A percentile compares a stretch with the other conserved stretches of the same genome.
Conservation (phyloP, 352 stramenopile genomes). For the Phytophthora macrochlamydospora region DNA sequence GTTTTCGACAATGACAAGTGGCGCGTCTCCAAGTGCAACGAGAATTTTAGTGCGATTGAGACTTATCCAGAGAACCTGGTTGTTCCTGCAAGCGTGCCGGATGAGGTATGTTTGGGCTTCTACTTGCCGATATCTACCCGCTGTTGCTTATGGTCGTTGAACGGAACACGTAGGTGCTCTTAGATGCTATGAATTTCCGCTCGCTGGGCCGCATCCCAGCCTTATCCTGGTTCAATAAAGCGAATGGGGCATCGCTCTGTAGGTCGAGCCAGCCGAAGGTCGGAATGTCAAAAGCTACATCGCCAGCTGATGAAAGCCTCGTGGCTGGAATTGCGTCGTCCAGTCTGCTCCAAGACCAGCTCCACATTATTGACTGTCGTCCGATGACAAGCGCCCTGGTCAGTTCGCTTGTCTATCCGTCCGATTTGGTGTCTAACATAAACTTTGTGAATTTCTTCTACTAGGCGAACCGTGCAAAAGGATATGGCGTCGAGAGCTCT, state of each 20-base stretch:
- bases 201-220: slow-evolving; percentile 75
- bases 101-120: slow-evolving; percentile 54
- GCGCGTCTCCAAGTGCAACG: slow-evolving; percentile 66
- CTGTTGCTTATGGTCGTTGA: slow-evolving; percentile 11
- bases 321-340: slow-evolving; percentile 71
- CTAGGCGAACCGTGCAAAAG: slow-evolving; percentile 88
- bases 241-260: slow-evolving; percentile 69
- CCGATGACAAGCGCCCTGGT: slow-evolving; percentile 82
- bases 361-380: slow-evolving; percentile 86
- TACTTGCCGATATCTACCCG: not conserved
- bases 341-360: slow-evolving; percentile 61
- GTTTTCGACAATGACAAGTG: slow-evolving; percentile 72
- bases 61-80: slow-evolving; percentile 95
- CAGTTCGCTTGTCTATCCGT: not conserved
- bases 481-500: slow-evolving; percentile 95
- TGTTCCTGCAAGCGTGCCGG: slow-evolving; percentile 90
- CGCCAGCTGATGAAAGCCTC: slow-evolving; percentile 70
- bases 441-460: too few relatives aligned
- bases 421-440: too few relatives aligned
- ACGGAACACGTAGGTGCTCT: slow-evolving; percentile 47
- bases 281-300: slow-evolving; percentile 82
- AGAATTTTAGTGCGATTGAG: slow-evolving; percentile 83
- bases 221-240: slow-evolving; percentile 74
- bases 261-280: slow-evolving; percentile 86
- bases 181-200: slow-evolving; percentile 75